Evolutionary conservation across 441 rosid genomes (phyloP).

Genomic region (Metrosideros polymorpha): DNA sequence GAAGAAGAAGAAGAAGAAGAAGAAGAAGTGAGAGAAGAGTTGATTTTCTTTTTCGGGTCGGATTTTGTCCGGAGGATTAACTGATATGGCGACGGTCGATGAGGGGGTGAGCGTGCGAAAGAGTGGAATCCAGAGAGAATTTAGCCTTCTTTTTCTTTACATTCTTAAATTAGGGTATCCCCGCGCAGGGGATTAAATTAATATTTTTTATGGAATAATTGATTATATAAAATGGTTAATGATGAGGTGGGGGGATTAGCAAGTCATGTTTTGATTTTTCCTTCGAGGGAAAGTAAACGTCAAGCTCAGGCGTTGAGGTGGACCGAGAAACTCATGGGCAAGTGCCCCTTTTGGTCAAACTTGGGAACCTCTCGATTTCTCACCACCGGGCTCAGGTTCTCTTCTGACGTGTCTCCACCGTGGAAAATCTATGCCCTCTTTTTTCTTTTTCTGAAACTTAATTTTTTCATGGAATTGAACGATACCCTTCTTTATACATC

Average conservation of each 20-base stretch:
- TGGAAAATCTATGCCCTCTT: background rate
- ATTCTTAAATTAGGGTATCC: background rate
- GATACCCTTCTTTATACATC: no score
- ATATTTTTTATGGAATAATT: no score
- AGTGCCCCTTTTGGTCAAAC: background rate
- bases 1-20: background rate
- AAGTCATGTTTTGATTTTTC: background rate
- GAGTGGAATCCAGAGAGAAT: background rate
- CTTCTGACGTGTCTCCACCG: background rate
- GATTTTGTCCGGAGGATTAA: background rate
- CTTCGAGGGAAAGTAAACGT: background rate
- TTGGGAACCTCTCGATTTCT: background rate
- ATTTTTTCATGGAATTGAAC: no score
- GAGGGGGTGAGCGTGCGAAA: no score
- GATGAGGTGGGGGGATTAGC: no score
- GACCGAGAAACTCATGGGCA: background rate
- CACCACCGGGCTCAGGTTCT: background rate
- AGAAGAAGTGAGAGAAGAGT: background rate
- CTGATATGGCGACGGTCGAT: background rate
- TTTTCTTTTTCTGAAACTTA: background rate
- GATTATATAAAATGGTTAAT: no score
- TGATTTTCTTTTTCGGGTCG: fast-evolving
- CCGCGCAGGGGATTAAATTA: no score
- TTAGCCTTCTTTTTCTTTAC: background rate
- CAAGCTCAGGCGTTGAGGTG: background rate